These are phyloP conservation scores for Friedmanniomyces endolithicus DNA, from an alignment of 495 filamentous ascomycete species.

Conservation along the genomic window DNA sequence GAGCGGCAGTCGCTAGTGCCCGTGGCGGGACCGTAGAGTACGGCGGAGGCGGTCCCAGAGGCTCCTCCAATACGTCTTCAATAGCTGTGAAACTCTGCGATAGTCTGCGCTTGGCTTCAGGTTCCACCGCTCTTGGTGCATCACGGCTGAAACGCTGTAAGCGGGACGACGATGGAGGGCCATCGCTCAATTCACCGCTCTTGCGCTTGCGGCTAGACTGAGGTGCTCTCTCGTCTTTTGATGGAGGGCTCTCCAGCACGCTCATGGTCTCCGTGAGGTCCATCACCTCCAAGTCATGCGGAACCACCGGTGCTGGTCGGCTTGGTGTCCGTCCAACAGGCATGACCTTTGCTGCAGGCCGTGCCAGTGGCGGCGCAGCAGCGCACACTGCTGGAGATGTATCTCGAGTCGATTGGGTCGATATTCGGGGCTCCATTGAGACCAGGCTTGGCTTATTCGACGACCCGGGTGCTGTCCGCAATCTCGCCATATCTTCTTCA, in stretches of 20 bases:
- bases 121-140: neutral
- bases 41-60: slow-evolving; percentile 20
- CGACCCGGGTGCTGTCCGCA: slow-evolving; percentile 39
- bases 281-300: slow-evolving; percentile 43
- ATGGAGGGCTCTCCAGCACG: neutral
- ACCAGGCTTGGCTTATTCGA: slow-evolving; percentile 38
- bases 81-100: slow-evolving; percentile 16
- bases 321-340: neutral
- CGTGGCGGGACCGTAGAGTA: slow-evolving; percentile 20
- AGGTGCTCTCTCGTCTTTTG: slow-evolving; percentile 10
- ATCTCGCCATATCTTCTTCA: slow-evolving; percentile 9
- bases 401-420: neutral
- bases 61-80: slow-evolving; percentile 17
- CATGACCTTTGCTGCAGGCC: neutral
- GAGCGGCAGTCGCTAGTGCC: neutral
- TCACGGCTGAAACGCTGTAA: neutral
- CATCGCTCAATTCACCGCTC: slow-evolving; percentile 52
- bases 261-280: slow-evolving; percentile 53
- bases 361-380: neutral
- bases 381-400: neutral
- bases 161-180: slow-evolving; percentile 8
- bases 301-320: neutral
- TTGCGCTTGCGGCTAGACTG: slow-evolving; percentile 59
- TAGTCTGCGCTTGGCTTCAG: neutral
- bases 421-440: slow-evolving; percentile 26